Evolutionary conservation across 2,329 filamentous ascomycete species (phyloP).

Genomic region (Aspergillus japonicus): DNA sequence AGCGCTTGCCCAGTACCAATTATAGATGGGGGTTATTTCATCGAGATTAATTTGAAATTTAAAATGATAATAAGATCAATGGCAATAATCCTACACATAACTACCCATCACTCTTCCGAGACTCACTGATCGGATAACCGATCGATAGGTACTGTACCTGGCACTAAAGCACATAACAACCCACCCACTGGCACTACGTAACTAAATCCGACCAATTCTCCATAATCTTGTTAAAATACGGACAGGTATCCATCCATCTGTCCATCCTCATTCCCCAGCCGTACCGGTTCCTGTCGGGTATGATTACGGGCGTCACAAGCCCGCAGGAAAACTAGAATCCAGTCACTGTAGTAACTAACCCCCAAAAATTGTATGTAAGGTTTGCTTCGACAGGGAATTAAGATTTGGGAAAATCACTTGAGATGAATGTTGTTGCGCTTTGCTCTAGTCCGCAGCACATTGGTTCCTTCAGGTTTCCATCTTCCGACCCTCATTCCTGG

Average conservation of each 20-base stretch:
- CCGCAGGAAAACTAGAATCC: background rate
- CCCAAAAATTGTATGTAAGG: background rate
- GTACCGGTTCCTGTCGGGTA: background rate
- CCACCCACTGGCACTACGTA: background rate
- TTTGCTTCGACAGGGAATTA: background rate
- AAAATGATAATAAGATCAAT: background rate
- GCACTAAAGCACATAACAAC: background rate
- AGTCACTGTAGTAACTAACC: constrained; percentile 1
- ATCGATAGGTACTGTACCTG: constrained; percentile 1
- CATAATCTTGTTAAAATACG: no score
- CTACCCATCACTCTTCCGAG: background rate
- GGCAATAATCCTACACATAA: background rate
- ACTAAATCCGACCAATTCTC: background rate
- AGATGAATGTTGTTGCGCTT: no score
- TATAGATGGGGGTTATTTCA: background rate
- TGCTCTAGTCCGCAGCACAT: background rate
- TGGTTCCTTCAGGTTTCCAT: background rate
- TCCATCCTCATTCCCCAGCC: background rate
- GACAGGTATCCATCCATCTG: background rate
- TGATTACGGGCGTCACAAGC: background rate
- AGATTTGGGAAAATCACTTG: background rate
- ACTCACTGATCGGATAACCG: constrained; percentile 3
- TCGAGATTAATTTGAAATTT: background rate
- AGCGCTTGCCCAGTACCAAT: background rate
- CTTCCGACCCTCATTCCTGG: background rate